Evolutionary conservation across 768 basidiomycete genomes (phyloP).

Genomic region (Trametes cingulata): DNA sequence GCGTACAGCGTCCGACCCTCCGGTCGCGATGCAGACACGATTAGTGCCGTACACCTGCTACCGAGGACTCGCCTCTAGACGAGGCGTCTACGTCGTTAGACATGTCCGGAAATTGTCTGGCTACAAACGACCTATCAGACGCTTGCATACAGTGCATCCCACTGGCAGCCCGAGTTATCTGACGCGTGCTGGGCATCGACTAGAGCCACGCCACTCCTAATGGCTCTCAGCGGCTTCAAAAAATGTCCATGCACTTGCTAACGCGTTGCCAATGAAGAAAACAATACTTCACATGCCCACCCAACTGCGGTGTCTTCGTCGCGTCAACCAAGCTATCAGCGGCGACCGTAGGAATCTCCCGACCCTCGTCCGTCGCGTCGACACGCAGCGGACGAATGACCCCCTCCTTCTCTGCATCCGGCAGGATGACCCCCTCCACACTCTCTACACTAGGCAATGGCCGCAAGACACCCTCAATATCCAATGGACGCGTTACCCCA

Average conservation of each 20-base stretch:
- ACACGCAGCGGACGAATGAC: conserved; percentile 51
- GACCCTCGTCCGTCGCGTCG: conserved; percentile 83
- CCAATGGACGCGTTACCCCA: conserved; percentile 26
- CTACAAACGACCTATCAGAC: no score
- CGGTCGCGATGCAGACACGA: no score
- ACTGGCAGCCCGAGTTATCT: no score
- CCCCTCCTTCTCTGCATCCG: conserved; percentile 44
- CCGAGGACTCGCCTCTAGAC: no score
- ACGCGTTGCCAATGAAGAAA: conserved; percentile 44
- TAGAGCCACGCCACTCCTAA: no score
- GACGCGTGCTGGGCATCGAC: no score
- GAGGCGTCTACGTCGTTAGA: no score
- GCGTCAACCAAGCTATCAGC: conserved; percentile 77
- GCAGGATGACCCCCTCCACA: conserved; percentile 47
- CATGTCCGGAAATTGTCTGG: no score
- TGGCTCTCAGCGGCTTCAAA: no score
- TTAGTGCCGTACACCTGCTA: no score
- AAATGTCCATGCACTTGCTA: not conserved
- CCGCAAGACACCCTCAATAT: conserved; percentile 58
- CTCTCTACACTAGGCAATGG: conserved; percentile 40
- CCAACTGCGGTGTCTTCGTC: conserved; percentile 90
- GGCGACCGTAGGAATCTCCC: conserved; percentile 62
- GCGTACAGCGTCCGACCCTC: no score
- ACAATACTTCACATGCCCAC: conserved; percentile 84
- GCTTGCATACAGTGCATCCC: no score